Evolutionary conservation across 2,329 filamentous ascomycete species (phyloP).

Genomic region (Ophiostoma pallidulum): DNA sequence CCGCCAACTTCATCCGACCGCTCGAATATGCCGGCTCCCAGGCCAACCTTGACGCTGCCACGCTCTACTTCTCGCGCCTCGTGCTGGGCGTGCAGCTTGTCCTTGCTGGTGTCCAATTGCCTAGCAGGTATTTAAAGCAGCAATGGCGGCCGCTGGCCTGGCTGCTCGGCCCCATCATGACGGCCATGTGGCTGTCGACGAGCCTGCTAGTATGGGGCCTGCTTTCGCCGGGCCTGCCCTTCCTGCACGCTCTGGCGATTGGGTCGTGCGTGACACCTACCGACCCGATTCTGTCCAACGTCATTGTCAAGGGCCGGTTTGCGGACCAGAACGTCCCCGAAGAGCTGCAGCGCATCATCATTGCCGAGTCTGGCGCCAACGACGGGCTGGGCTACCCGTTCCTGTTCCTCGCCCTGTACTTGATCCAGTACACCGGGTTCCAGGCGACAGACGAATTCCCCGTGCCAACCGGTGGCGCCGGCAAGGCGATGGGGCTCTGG

Average conservation of each 20-base stretch:
- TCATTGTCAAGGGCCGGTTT: conserved; percentile 71
- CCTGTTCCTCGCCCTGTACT: conserved; percentile 71
- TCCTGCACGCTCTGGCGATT: conserved; percentile 70
- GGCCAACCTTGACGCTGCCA: conserved; percentile 58
- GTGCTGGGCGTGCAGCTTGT: conserved; percentile 88
- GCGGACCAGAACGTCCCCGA: conserved; percentile 83
- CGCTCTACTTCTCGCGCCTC: conserved; percentile 74
- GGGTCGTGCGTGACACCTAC: conserved; percentile 88
- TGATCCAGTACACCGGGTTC: conserved; percentile 65
- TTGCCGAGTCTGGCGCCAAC: conserved; percentile 78
- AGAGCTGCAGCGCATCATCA: conserved; percentile 69
- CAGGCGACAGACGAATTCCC: conserved; percentile 40
- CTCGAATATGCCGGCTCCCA: conserved; percentile 58
- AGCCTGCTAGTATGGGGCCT: conserved; percentile 69
- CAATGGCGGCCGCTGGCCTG: conserved; percentile 70
- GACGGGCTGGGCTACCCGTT: conserved; percentile 87
- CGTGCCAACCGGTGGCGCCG: conserved; percentile 45
- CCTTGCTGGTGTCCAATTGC: conserved; percentile 78
- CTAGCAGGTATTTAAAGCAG: conserved; percentile 66
- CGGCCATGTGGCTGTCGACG: conserved; percentile 76
- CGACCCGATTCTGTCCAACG: conserved; percentile 78
- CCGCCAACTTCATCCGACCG: conserved; percentile 64
- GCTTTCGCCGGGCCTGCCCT: conserved; percentile 54
- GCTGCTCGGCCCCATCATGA: conserved; percentile 77
- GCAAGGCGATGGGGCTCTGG: conserved; percentile 66